A percentile compares a stretch with the other conserved stretches of the same genome.
Conservation (phyloP, 495 filamentous ascomycete species). For the Penicillium maclennaniae region DNA sequence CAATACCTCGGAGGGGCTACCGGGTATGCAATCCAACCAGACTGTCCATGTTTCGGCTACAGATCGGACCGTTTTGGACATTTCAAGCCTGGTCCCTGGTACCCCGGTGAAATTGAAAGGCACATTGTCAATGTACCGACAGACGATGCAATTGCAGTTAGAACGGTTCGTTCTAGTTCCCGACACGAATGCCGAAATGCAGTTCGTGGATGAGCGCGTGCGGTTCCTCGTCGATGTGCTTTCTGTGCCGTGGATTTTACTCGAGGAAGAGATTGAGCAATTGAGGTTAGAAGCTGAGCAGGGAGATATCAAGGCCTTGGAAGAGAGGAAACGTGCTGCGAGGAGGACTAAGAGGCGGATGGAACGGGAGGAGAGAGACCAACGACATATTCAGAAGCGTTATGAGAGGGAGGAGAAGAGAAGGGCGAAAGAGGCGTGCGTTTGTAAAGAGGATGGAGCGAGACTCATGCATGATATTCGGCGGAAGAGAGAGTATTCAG, state of each 20-base stretch:
- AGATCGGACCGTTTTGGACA: conserved; percentile 31
- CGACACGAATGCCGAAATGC: conserved; percentile 71
- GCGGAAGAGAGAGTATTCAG: conserved; percentile 8
- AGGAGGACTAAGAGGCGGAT: conserved; percentile 32
- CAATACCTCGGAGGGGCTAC: not conserved
- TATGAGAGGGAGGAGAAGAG: conserved; percentile 41
- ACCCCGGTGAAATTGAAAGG: conserved; percentile 76
- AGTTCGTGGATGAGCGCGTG: conserved; percentile 66
- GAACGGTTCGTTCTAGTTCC: conserved; percentile 58
- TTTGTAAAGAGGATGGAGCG: conserved; percentile 31
- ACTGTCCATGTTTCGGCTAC: conserved; percentile 29
- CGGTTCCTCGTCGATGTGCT: conserved; percentile 63
- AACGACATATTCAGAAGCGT: conserved; percentile 28
- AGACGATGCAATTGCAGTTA: conserved; percentile 60
- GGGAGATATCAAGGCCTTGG: conserved; percentile 36
- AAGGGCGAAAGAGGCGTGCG: conserved; percentile 33
- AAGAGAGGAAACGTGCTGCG: conserved; percentile 37
- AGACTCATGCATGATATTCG: conserved; percentile 31
- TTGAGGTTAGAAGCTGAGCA: conserved; percentile 50
- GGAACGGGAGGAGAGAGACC: conserved; percentile 37
- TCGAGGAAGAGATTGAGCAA: conserved; percentile 47
- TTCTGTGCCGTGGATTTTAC: conserved; percentile 62
- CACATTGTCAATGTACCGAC: conserved; percentile 59
- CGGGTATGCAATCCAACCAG: not conserved
- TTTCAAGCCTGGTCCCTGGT: conserved; percentile 57